A percentile compares a stretch with the other conserved stretches of the same genome.
Evolutionary conservation across 768 basidiomycete species (phyloP).

Genomic region (Termitomyces sp.): DNA sequence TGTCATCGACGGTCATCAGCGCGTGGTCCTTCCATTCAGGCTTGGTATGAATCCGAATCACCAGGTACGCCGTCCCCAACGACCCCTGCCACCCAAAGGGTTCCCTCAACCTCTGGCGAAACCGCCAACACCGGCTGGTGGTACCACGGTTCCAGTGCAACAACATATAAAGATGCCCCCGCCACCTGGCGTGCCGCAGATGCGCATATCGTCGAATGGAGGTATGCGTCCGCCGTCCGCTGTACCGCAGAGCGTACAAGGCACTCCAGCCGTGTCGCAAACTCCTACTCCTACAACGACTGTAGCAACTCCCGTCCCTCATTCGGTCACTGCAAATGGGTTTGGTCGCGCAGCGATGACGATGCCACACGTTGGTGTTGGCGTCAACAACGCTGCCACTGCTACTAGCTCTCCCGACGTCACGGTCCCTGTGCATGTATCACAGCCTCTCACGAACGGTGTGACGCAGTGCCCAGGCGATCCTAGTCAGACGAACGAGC

Average conservation of each 20-base stretch:
- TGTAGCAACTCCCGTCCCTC: slow-evolving; percentile 30
- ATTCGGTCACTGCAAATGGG: slow-evolving; percentile 35
- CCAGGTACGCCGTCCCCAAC: slow-evolving; percentile 25
- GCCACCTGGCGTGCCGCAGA: slow-evolving; percentile 47
- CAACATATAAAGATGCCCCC: slow-evolving; percentile 65
- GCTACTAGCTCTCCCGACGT: slow-evolving; percentile 22
- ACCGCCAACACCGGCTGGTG: slow-evolving; percentile 26
- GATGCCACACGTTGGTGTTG: slow-evolving; percentile 34
- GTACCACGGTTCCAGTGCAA: slow-evolving; percentile 54
- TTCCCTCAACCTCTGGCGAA: slow-evolving; percentile 10
- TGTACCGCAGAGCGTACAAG: slow-evolving; percentile 22
- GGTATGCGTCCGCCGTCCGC: slow-evolving; percentile 47
- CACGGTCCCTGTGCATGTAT: slow-evolving; percentile 23
- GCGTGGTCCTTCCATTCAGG: slow-evolving; percentile 46
- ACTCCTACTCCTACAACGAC: slow-evolving; percentile 19
- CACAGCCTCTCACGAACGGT: slow-evolving; percentile 29
- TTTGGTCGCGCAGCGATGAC: slow-evolving; percentile 39
- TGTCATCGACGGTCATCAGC: slow-evolving; percentile 46
- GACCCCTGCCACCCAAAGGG: slow-evolving; percentile 13
- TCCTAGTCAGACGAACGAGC: slow-evolving; percentile 18
- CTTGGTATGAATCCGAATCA: slow-evolving; percentile 34
- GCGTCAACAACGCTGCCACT: not conserved
- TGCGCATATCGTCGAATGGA: slow-evolving; percentile 59
- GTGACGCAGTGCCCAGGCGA: slow-evolving; percentile 21
- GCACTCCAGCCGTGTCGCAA: slow-evolving; percentile 14